Evolutionary conservation across 1,139 yeast species (phyloP).

Genomic region (Kurtzmaniella quercitrusa): DNA sequence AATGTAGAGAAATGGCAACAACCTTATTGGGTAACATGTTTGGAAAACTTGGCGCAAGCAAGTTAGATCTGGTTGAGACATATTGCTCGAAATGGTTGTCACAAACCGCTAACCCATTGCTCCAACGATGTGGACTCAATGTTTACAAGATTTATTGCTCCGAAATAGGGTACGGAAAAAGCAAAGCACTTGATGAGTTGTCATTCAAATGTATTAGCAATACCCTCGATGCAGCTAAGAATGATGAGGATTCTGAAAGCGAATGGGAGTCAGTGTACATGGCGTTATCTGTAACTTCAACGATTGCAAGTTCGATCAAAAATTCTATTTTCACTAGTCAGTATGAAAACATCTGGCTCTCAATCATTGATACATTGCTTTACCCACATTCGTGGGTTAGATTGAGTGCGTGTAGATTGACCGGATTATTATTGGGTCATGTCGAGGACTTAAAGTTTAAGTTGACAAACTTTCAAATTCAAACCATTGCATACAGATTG

Average conservation of each 20-base stretch:
- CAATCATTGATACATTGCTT: slow-evolving; percentile 52
- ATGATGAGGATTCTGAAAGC: slow-evolving; percentile 28
- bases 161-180: slow-evolving; percentile 44
- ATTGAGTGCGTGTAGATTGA: slow-evolving; percentile 59
- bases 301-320: slow-evolving; percentile 28
- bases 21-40: slow-evolving; percentile 57
- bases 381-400: slow-evolving; percentile 95
- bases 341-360: slow-evolving; percentile 46
- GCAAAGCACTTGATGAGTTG: slow-evolving; percentile 34
- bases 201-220: slow-evolving; percentile 34
- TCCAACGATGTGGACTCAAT: slow-evolving; percentile 74
- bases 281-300: slow-evolving; percentile 52
- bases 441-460: slow-evolving; percentile 31
- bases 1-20: slow-evolving; percentile 83
- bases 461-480: slow-evolving; percentile 41
- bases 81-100: slow-evolving; percentile 68
- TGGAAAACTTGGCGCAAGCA: slow-evolving; percentile 39
- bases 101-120: slow-evolving; percentile 47
- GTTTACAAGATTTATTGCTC: slow-evolving; percentile 62
- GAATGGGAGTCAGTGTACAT: slow-evolving; percentile 80
- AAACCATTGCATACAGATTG: slow-evolving; percentile 61
- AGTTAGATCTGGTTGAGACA: slow-evolving; percentile 48
- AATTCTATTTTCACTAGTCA: slow-evolving; percentile 25
- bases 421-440: slow-evolving; percentile 48
- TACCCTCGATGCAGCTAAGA: slow-evolving; percentile 32